These are phyloP conservation scores for Protomyces inundatus DNA, from an alignment of 1,139 yeast species.

Conservation along the genomic window DNA sequence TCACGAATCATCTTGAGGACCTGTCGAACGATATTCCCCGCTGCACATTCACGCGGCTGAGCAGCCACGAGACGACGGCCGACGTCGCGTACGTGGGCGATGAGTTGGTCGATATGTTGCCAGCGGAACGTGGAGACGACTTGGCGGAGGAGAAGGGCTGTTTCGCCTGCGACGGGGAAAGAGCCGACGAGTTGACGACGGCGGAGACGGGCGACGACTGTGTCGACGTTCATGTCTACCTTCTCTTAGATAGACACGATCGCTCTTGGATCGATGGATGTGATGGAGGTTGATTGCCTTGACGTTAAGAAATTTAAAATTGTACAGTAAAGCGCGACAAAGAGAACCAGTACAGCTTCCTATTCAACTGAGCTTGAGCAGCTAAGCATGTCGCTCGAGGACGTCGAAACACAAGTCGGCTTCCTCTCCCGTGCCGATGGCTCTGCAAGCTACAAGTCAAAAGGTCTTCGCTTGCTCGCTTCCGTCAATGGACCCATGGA, in stretches of 20 bases:
- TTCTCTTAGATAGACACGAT: too few relatives aligned
- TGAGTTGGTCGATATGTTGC: constrained; percentile 68
- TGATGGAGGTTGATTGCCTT: too few relatives aligned
- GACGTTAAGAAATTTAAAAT: too few relatives aligned
- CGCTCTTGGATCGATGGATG: too few relatives aligned
- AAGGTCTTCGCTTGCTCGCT: constrained; percentile 52
- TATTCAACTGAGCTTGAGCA: too few relatives aligned
- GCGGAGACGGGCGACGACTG: constrained; percentile 39
- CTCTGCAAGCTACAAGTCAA: constrained; percentile 7
- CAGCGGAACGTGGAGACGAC: constrained; percentile 87
- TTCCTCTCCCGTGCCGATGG: constrained; percentile 17
- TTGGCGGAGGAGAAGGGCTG: constrained; percentile 80
- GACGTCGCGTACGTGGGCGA: constrained; percentile 55
- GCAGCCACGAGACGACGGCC: constrained; percentile 42
- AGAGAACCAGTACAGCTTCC: too few relatives aligned
- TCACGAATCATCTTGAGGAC: constrained; percentile 84
- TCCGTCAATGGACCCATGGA: constrained; percentile 87
- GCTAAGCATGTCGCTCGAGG: not conserved
- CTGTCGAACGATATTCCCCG: constrained; percentile 88
- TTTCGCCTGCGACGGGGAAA: constrained; percentile 72
- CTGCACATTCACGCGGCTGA: constrained; percentile 60
- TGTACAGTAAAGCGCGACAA: too few relatives aligned
- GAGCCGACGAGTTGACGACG: constrained; percentile 73
- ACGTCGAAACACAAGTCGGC: not conserved
- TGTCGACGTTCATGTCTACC: constrained; percentile 22